Evolutionary conservation across 1,139 yeast species (phyloP).

Genomic region (Meyerozyma elateridarum): DNA sequence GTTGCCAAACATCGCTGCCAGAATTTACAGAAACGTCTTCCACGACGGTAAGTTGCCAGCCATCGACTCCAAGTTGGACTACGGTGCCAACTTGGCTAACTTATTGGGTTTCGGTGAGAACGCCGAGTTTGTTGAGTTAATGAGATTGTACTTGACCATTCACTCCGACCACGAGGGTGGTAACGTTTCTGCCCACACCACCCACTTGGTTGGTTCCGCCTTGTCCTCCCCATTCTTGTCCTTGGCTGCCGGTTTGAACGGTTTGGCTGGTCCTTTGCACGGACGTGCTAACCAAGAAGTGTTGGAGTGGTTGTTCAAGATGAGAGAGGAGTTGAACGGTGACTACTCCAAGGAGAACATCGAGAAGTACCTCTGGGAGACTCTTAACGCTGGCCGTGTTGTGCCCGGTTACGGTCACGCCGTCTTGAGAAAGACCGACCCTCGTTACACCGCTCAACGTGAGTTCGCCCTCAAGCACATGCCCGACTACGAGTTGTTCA

Average conservation of each 20-base stretch:
- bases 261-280: conserved; percentile 97
- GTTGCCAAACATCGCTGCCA: conserved; percentile 89
- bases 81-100: conserved; percentile 85
- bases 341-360: conserved; percentile 71
- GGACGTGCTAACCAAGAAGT: conserved; percentile 99
- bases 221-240: conserved; percentile 90
- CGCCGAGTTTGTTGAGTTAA: conserved; percentile 79
- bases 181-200: conserved; percentile 95
- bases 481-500: conserved; percentile 93
- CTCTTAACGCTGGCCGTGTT: conserved; percentile 88
- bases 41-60: conserved; percentile 77
- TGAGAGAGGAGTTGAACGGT: conserved; percentile 71
- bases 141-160: conserved; percentile 89
- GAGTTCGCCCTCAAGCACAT: conserved; percentile 94
- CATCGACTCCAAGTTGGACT: conserved; percentile 74
- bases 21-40: conserved; percentile 88
- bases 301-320: conserved; percentile 83
- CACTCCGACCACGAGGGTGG: conserved; percentile 99
- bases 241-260: conserved; percentile 91
- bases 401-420: conserved; percentile 99
- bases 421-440: conserved; percentile 93
- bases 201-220: conserved; percentile 96
- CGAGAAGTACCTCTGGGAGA: conserved; percentile 86
- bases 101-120: conserved; percentile 79
- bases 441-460: conserved; percentile 96